A percentile compares a stretch with the other conserved stretches of the same genome.
These are phyloP conservation scores for Setaria viridis DNA, from an alignment of 202 grass and related monocot genomes.

Conservation along the genomic window DNA sequence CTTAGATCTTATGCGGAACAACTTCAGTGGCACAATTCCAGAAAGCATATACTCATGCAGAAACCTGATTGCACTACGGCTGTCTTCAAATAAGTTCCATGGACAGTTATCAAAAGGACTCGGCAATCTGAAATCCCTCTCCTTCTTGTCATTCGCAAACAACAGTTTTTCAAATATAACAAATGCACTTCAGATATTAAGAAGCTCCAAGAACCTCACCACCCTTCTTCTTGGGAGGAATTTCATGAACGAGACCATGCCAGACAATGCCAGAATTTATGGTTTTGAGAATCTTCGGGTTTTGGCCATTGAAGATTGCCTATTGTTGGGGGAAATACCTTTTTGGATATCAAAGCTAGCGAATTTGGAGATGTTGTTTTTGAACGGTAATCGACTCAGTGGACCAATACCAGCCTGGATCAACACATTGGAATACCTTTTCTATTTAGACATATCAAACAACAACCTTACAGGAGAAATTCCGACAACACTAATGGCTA, in stretches of 20 bases:
- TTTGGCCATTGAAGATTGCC: constrained; percentile 35
- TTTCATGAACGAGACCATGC: constrained; percentile 31
- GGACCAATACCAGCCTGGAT: constrained; percentile 57
- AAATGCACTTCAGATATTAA: constrained; percentile 42
- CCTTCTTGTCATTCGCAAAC: constrained; percentile 39
- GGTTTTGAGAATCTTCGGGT: constrained; percentile 59
- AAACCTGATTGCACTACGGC: background rate
- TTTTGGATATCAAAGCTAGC: constrained; percentile 55
- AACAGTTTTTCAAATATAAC: constrained; percentile 41
- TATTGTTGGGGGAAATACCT: constrained; percentile 59
- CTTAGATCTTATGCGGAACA: constrained; percentile 38
- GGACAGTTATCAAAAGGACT: background rate
- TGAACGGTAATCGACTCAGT: constrained; percentile 46
- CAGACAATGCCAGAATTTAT: background rate
- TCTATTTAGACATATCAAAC: constrained; percentile 62
- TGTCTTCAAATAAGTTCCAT: background rate
- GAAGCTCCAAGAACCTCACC: constrained; percentile 31
- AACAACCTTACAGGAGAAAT: constrained; percentile 68
- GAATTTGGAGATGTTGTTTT: constrained; percentile 55
- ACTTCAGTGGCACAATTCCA: background rate
- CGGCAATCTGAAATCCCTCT: background rate
- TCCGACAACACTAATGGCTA: constrained; percentile 44
- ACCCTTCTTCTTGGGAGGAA: background rate
- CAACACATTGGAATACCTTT: constrained; percentile 29
- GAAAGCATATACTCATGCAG: background rate